These are phyloP conservation scores for Komagataella ulmi DNA, from an alignment of 805 yeast species.

Conservation along the genomic window DNA sequence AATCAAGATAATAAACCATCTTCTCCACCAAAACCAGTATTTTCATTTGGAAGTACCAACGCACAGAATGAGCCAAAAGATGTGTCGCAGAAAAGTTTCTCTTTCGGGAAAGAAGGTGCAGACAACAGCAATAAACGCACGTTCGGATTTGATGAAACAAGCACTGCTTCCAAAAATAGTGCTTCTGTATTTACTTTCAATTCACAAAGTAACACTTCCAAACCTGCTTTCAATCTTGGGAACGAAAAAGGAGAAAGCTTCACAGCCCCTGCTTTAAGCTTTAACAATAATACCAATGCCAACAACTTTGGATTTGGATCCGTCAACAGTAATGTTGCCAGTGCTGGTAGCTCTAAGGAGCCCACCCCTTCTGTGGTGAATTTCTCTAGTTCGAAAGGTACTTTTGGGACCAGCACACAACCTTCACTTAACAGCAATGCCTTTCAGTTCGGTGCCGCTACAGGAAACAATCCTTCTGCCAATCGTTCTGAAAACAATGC, in stretches of 20 bases:
- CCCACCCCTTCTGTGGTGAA: constrained; percentile 4
- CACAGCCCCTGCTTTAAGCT: constrained; percentile 1
- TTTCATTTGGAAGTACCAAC: constrained; percentile 3
- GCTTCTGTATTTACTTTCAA: not conserved
- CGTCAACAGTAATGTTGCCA: not conserved
- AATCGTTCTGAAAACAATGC: constrained; percentile 2
- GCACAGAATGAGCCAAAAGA: not conserved
- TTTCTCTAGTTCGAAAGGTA: constrained; percentile 5
- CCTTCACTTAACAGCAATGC: not conserved
- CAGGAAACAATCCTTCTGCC: not conserved
- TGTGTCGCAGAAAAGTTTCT: not conserved
- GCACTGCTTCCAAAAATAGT: not conserved
- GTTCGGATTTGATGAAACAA: not conserved
- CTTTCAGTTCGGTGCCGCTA: not conserved
- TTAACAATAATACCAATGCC: constrained; percentile 5
- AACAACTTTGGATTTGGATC: constrained; percentile 4
- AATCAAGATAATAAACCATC: not conserved
- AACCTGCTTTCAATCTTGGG: constrained; percentile 1
- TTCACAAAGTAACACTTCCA: not conserved
- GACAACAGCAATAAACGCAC: not conserved
- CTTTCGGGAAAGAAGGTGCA: not conserved
- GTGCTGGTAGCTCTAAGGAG: constrained; percentile 3
- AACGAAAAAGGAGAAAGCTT: constrained; percentile 1
- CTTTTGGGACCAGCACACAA: not conserved
- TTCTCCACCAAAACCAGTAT: not conserved